These are phyloP conservation scores for Avena sativa DNA, from an alignment of 176 grass and related monocot species.

Conservation along the genomic window DNA sequence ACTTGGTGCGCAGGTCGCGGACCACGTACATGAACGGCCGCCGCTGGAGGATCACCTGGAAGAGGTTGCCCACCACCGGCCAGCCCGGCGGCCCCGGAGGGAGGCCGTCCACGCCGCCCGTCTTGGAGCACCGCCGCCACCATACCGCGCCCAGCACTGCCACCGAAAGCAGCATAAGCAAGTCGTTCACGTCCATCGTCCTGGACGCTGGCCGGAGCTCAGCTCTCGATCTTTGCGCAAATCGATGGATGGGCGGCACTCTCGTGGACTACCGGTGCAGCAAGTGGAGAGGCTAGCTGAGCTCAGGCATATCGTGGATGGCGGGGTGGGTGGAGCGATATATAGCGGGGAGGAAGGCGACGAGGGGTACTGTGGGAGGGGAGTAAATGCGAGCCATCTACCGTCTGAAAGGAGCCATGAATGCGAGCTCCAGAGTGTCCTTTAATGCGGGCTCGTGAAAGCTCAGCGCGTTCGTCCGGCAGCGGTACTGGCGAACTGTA, in stretches of 20 bases:
- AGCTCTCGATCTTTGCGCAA: background rate
- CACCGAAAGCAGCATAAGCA: conserved; percentile 54
- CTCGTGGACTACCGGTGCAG: no score
- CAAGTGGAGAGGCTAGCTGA: no score
- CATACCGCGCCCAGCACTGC: conserved; percentile 59
- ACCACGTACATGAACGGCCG: conserved; percentile 96
- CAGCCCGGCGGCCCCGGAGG: conserved; percentile 84
- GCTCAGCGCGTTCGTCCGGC: background rate
- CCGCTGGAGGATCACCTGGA: conserved; percentile 91
- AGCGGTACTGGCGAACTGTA: background rate
- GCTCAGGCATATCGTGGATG: no score
- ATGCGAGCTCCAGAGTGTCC: conserved; percentile 50
- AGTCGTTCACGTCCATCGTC: conserved; percentile 60
- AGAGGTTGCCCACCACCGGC: conserved; percentile 96
- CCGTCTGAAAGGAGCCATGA: conserved; percentile 56
- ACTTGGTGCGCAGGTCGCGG: conserved; percentile 73
- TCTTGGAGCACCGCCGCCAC: conserved; percentile 77
- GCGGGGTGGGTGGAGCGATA: conserved; percentile 33
- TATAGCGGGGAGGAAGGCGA: conserved; percentile 33
- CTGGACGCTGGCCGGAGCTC: background rate
- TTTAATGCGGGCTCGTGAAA: conserved; percentile 46
- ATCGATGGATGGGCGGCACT: no score
- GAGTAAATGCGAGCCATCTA: conserved; percentile 55
- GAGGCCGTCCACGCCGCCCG: conserved; percentile 58
- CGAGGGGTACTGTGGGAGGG: conserved; percentile 18